These are phyloP conservation scores for Geopyxis carbonaria DNA, from an alignment of 495 filamentous ascomycete genomes.

Conservation along the genomic window DNA sequence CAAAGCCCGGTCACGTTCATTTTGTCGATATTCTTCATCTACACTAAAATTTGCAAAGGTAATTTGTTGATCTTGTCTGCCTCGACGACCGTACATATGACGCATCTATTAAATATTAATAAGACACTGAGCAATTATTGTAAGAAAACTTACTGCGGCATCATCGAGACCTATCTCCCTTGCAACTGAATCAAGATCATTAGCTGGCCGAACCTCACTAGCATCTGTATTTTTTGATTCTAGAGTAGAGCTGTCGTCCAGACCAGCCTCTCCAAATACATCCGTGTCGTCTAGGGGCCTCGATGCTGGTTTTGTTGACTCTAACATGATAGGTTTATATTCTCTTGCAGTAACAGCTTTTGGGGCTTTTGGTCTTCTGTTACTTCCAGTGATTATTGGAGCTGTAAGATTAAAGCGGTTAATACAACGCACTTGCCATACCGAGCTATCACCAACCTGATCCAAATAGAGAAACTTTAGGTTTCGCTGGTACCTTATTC, in stretches of 20 bases:
- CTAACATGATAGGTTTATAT: conserved; percentile 24
- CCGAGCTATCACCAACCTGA: conserved; percentile 11
- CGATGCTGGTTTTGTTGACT: conserved; percentile 11
- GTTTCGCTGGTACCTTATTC: conserved; percentile 11
- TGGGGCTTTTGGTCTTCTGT: neutral
- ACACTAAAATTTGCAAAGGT: conserved; percentile 23
- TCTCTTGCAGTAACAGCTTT: conserved; percentile 11
- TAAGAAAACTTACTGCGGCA: conserved; percentile 12
- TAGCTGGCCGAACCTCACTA: conserved; percentile 2
- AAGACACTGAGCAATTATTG: neutral
- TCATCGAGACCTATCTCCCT: conserved; percentile 18
- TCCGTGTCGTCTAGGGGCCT: conserved; percentile 7
- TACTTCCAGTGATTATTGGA: too few relatives aligned
- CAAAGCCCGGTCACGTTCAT: conserved; percentile 19
- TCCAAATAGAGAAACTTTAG: conserved; percentile 21
- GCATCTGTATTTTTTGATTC: neutral
- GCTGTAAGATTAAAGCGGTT: too few relatives aligned
- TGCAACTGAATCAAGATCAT: conserved; percentile 19
- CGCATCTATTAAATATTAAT: conserved; percentile 18
- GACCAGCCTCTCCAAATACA: neutral
- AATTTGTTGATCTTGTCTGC: conserved; percentile 14
- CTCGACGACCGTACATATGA: conserved; percentile 23
- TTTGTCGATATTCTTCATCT: conserved; percentile 24
- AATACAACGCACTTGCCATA: too few relatives aligned
- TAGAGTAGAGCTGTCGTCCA: neutral